Base-by-base conservation (phyloP, 1,284 basidiomycete genomes). In the Pseudozyma sp. region DNA sequence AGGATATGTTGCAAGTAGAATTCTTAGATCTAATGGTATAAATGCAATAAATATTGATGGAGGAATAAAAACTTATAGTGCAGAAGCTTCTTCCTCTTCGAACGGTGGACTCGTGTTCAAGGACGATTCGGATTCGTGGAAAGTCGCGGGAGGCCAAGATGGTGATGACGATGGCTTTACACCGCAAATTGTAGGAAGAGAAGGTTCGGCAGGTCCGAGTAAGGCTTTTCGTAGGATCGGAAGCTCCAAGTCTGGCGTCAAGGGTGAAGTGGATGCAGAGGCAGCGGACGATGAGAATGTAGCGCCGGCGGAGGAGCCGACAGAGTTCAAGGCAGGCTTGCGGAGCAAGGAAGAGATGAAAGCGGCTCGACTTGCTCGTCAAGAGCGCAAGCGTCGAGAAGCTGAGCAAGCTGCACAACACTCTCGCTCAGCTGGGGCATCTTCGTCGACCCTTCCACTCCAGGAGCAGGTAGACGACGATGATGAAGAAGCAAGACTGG, bases 391-490 rank as follows among this genome's bases (percentile, higher is more conserved):
- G 16, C 36, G 35, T 1, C 51, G 52, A 14, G 49, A 57, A 47
- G 52, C 55, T 9, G 50, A 58, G 39, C 47, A 14, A 49, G 11
- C 42, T 14, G 21, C 52, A 31, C 25, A 31, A 31, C 25, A 31
- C 25, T 31, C 25, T 31, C 25, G 25, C 25, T 31, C 25, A 31
- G 25, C 25, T 31, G 25, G 6, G 6, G 25, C 25, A 31, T 31
- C 25, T 31, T 31, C 18, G 4, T 12, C n/a, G 38, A 43, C 44
- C 40, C 35, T 21, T 36, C 36, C 36, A 14, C 44, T 43, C 13
- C 44, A 49, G 18, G 44, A 52, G 0, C 60, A 49, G 3, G 86
- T 90, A 88, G 86, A 77, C 5, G 66, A 81, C n/a, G 76, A 80
- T 6, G 85, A 86, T 47, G 59, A 76, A 60, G 85, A 85, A 69